Percentiles rank a stretch among this genome's conserved stretches.
phyloP scores from a whole-genome alignment of 1,284 basidiomycete genomes.

The Coriolopsis trogii region DNA sequence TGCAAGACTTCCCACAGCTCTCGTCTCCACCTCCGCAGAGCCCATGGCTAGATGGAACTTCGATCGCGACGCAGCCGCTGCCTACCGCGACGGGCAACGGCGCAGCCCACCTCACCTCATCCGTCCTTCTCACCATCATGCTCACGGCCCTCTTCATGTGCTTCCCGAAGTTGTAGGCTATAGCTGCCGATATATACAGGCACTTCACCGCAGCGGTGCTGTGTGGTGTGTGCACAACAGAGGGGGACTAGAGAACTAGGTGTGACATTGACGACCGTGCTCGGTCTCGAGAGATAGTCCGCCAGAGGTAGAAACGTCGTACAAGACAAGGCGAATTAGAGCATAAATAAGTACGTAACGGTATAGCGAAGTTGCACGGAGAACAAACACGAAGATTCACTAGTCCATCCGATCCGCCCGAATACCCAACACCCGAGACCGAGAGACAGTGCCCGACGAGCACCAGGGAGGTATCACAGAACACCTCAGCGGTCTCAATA shows the following conservation, averaged over 20 bases:
- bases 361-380: slow-evolving; percentile 5
- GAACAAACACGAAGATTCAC: not conserved
- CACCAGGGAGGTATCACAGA: slow-evolving; percentile 4
- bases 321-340: slow-evolving; percentile 21
- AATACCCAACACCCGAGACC: slow-evolving; percentile 12
- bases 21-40: slow-evolving; percentile 30
- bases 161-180: not conserved
- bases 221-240: no score
- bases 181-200: no score
- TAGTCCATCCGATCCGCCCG: slow-evolving; percentile 5
- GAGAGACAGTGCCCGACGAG: not conserved
- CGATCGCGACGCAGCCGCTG: slow-evolving; percentile 25
- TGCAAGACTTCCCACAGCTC: slow-evolving; percentile 42
- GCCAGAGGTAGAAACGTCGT: slow-evolving; percentile 7
- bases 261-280: slow-evolving; percentile 3
- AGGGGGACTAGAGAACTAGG: not conserved
- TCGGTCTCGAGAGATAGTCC: slow-evolving; percentile 5
- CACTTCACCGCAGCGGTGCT: no score
- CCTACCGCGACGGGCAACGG: slow-evolving; percentile 23
- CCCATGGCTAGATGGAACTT: slow-evolving; percentile 31
- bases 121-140: no score
- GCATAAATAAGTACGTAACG: slow-evolving; percentile 25
- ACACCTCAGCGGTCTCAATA: not conserved
- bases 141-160: not conserved
- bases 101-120: not conserved